These are phyloP conservation scores for Kuraishia cidri DNA, from an alignment of 805 yeast species.

Conservation along the genomic window DNA sequence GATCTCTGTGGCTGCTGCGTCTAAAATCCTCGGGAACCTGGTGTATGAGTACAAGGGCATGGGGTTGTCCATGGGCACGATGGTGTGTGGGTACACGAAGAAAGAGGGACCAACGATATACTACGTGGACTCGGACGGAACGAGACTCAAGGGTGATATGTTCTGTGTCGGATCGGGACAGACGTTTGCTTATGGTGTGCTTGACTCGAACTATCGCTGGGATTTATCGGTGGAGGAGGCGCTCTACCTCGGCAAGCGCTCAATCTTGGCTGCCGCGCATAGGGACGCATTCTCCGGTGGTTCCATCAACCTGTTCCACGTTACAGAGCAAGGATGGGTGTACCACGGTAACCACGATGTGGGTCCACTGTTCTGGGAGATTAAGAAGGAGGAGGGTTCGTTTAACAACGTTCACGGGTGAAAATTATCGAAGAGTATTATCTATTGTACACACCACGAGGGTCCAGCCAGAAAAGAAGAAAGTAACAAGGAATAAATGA, in stretches of 20 bases:
- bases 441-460: too few relatives aligned
- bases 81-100: conserved; percentile 95
- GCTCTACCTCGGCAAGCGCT: conserved; percentile 85
- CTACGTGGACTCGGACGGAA: conserved; percentile 96
- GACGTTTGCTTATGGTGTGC: conserved; percentile 97
- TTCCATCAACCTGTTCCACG: conserved; percentile 86
- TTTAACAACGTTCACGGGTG: conserved; percentile 70
- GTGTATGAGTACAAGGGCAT: conserved; percentile 93
- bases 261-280: conserved; percentile 95
- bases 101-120: conserved; percentile 93
- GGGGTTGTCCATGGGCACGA: conserved; percentile 99
- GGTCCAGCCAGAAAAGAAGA: too few relatives aligned
- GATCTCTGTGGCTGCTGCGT: conserved; percentile 93
- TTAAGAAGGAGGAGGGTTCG: conserved; percentile 80
- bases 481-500: too few relatives aligned
- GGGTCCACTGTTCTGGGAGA: conserved; percentile 85
- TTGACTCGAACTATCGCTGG: conserved; percentile 89
- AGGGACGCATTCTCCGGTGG: conserved; percentile 99
- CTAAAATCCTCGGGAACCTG: conserved; percentile 83
- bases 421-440: conserved; percentile 1
- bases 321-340: conserved; percentile 89
- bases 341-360: conserved; percentile 95
- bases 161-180: conserved; percentile 99
- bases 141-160: conserved; percentile 87
- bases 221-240: conserved; percentile 92